Percentiles rank a stretch among this genome's conserved stretches.
These are phyloP conservation scores for Piromyces sp. DNA, from an alignment of 192 early-diverging fungal genomes.

Conservation along the genomic window DNA sequence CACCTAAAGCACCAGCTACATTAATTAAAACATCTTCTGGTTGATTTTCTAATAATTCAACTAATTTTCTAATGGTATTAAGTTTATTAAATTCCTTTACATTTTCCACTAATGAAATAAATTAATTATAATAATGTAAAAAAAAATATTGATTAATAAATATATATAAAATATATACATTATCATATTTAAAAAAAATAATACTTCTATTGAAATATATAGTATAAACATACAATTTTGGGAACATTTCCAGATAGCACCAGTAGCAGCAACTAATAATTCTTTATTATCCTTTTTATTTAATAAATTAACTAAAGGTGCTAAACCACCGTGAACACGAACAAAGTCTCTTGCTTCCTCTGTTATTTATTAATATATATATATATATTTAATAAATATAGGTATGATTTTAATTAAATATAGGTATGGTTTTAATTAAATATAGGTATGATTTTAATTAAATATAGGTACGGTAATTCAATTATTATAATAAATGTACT, in stretches of 20 bases:
- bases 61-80: conserved; percentile 44
- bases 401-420: no score
- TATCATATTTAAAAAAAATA: no score
- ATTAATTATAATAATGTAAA: no score
- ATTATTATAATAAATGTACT: no score
- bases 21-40: conserved; percentile 50
- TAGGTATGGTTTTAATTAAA: no score
- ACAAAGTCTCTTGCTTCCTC: conserved; percentile 39
- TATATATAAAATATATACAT: no score
- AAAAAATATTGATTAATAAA: no score
- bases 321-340: conserved; percentile 27
- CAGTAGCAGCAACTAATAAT: conserved; percentile 42
- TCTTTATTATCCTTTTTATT: conserved; percentile 43
- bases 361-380: conserved; percentile 1
- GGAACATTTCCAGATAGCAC: conserved; percentile 49
- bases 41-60: conserved; percentile 47
- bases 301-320: conserved; percentile 30
- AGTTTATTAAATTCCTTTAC: conserved; percentile 42
- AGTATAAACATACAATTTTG: conserved; percentile 38
- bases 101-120: conserved; percentile 25
- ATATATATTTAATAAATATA: no score
- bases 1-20: conserved; percentile 42
- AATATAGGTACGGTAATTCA: no score
- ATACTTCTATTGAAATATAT: no score
- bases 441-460: no score